phyloP scores from a whole-genome alignment of 2,329 filamentous ascomycete species.

The Ophioceras dolichostomum region DNA sequence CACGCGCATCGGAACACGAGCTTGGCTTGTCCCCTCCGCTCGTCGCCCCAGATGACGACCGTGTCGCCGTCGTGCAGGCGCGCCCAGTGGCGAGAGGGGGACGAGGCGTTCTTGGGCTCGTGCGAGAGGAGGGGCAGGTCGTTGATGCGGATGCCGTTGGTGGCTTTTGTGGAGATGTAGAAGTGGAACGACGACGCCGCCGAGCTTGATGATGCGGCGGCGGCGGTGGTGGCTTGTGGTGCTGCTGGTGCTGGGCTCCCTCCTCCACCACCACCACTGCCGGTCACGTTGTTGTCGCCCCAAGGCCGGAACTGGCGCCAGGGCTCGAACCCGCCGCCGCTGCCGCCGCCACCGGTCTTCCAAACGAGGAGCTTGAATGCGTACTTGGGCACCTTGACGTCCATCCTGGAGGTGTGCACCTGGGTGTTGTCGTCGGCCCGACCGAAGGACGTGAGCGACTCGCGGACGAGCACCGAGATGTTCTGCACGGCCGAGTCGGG shows the following conservation, averaged over 20 bases:
- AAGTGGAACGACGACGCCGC: slow-evolving; percentile 52
- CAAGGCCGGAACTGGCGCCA: slow-evolving; percentile 39
- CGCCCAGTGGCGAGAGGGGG: slow-evolving; percentile 49
- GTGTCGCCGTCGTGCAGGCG: slow-evolving; percentile 66
- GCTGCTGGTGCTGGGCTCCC: too few relatives aligned
- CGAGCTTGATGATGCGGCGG: too few relatives aligned
- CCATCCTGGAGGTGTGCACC: slow-evolving; percentile 47
- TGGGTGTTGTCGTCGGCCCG: slow-evolving; percentile 57
- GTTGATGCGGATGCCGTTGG: slow-evolving; percentile 66
- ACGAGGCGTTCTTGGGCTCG: slow-evolving; percentile 37
- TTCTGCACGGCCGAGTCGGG: slow-evolving; percentile 51
- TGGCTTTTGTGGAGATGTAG: slow-evolving; percentile 69
- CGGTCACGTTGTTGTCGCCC: slow-evolving; percentile 26
- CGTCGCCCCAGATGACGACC: slow-evolving; percentile 53
- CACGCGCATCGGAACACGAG: slow-evolving; percentile 42
- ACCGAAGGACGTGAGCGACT: slow-evolving; percentile 65
- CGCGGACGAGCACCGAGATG: slow-evolving; percentile 52
- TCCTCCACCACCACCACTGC: too few relatives aligned
- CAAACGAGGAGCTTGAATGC: slow-evolving; percentile 70
- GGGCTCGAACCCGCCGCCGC: slow-evolving; percentile 54
- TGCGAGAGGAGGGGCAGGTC: slow-evolving; percentile 48
- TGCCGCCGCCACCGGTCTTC: slow-evolving; percentile 37
- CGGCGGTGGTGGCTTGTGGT: too few relatives aligned
- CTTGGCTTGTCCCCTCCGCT: slow-evolving; percentile 15
- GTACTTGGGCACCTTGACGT: slow-evolving; percentile 67